Conservation (phyloP, 352 stramenopile genomes). For the Globisporangium mamillatum region DNA sequence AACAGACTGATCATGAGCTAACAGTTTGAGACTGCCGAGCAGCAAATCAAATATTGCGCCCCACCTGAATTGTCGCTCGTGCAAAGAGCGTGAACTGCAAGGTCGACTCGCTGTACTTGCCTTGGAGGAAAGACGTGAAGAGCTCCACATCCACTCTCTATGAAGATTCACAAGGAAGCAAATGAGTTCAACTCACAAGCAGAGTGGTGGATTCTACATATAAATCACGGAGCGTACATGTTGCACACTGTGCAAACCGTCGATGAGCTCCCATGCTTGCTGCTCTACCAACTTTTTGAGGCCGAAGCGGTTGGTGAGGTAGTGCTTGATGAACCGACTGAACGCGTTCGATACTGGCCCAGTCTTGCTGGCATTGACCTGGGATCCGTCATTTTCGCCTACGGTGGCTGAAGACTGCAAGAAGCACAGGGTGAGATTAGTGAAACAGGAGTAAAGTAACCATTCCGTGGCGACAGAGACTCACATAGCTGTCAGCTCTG, state of each 20-base stretch:
- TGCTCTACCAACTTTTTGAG: slow-evolving; percentile 60
- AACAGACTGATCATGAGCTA: not conserved
- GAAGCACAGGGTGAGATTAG: not conserved
- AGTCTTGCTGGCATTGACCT: not conserved
- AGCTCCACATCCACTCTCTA: slow-evolving; percentile 44
- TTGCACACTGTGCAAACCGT: slow-evolving; percentile 39
- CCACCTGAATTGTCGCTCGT: slow-evolving; percentile 43
- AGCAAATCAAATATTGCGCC: not conserved
- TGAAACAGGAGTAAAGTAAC: no score
- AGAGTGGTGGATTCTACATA: not conserved
- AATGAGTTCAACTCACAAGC: no score
- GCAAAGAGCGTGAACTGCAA: slow-evolving; percentile 57
- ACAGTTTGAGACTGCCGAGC: not conserved
- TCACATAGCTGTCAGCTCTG: slow-evolving; percentile 18
- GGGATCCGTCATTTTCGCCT: not conserved
- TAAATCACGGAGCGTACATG: slow-evolving; percentile 21
- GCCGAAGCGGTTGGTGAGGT: slow-evolving; percentile 67
- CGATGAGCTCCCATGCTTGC: slow-evolving; percentile 53
- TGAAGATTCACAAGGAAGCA: no score
- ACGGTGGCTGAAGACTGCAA: not conserved
- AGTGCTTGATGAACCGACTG: slow-evolving; percentile 43
- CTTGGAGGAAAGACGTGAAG: slow-evolving; percentile 60
- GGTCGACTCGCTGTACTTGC: slow-evolving; percentile 37
- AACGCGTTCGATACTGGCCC: slow-evolving; percentile 22
- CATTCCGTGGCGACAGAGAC: slow-evolving; percentile 1